Evolutionary conservation across 2,329 filamentous ascomycete species (phyloP), one percentile per base, ranked within the genome.

Genomic region (Fulvia fulva): DNA sequence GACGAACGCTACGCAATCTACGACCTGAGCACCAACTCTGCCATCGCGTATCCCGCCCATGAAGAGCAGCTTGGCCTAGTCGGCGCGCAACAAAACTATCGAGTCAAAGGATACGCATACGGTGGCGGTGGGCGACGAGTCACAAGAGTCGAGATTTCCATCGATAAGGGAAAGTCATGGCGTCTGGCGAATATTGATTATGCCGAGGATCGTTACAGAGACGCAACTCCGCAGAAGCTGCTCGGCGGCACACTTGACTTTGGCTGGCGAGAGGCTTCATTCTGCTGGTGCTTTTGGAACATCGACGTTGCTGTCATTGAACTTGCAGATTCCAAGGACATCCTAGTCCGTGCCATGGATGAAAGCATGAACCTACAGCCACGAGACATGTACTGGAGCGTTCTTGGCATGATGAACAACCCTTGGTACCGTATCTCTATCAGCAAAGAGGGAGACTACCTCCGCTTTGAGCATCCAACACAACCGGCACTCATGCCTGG

Each of bases 401-500:
- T 96, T 1, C 77, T 96, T 41, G 91, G 92, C 0, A 97, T 97
- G 92, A 96, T 97, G 92, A 96, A 96, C 75, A 96, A 96, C 67
- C 89, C 90, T 0, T 97, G 92, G 92, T 97, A 88, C 73, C 82
- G 92, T 5, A 83, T 97, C 0, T 84, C 86, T 1, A 88, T 97
- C 55, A 83, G 85, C 53, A 86, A 86, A 56, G 86, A 92, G 59
- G 80, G 79, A 0, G 78, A 83, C 16, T 74, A 70, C 7, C 75
- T 96, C 44, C 81, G 84, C 5, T 97, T 97, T 65, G 91, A 96
- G 72, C 92, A 97, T 67, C 92, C 92, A 0, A 95, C 91, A 2
- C 88, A 91, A 63, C 90, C 91, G 6, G 86, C 87, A 0, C 74
- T 91, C 37, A 86, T 87, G 63, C 81, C 88, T 0, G 89, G 89